Evolutionary conservation across 805 yeast species (phyloP).

Genomic region (Metschnikowia drakensbergensis): DNA sequence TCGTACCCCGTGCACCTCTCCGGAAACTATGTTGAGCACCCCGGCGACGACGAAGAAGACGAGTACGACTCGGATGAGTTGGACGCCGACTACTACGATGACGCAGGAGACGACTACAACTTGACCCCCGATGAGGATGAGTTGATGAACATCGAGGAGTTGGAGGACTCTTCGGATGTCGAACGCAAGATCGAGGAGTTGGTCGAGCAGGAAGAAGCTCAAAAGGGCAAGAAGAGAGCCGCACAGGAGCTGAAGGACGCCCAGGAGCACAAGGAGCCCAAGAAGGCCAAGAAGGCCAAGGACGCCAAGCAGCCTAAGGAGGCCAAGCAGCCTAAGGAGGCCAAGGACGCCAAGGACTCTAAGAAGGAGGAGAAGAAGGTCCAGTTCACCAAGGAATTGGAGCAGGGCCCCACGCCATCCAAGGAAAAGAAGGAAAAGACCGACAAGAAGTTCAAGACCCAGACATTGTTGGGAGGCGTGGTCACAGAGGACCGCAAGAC

Average conservation of each 20-base stretch:
- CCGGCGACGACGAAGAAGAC: slow-evolving; percentile 74
- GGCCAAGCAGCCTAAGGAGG: slow-evolving; percentile 23
- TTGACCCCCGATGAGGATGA: slow-evolving; percentile 79
- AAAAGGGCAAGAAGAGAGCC: slow-evolving; percentile 30
- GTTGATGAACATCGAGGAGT: slow-evolving; percentile 54
- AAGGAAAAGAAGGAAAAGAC: slow-evolving; percentile 21
- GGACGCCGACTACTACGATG: slow-evolving; percentile 45
- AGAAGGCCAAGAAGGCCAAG: slow-evolving; percentile 18
- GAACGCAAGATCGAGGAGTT: slow-evolving; percentile 73
- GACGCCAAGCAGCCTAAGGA: slow-evolving; percentile 28
- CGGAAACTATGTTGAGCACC: slow-evolving; percentile 96
- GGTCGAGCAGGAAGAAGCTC: slow-evolving; percentile 51
- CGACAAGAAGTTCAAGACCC: slow-evolving; percentile 58
- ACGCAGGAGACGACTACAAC: slow-evolving; percentile 54
- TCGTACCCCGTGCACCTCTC: slow-evolving; percentile 87
- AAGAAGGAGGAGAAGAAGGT: slow-evolving; percentile 44
- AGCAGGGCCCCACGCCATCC: slow-evolving; percentile 84
- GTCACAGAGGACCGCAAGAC: slow-evolving; percentile 85
- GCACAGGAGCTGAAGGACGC: slow-evolving; percentile 29
- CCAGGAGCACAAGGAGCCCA: slow-evolving; percentile 22
- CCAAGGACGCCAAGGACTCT: slow-evolving; percentile 16
- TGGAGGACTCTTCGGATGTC: slow-evolving; percentile 66
- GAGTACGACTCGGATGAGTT: slow-evolving; percentile 30
- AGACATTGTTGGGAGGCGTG: slow-evolving; percentile 89
- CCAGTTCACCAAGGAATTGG: slow-evolving; percentile 84